Evolutionary conservation across 305 asterid species (phyloP), one percentile per base, ranked within the genome.

Genomic region (Withania somnifera): DNA sequence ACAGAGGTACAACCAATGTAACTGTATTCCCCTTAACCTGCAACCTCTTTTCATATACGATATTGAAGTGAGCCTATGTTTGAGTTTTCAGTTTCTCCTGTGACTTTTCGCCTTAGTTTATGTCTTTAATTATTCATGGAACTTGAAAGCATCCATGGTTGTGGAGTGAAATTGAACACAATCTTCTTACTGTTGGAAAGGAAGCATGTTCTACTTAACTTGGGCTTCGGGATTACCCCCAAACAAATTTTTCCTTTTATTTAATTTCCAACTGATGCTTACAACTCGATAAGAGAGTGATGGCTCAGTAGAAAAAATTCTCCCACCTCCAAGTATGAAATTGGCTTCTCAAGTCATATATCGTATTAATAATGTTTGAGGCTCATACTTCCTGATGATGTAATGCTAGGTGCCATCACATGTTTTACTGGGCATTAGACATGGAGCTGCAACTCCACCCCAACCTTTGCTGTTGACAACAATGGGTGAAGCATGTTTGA

Each of bases 401-500:
- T 68, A 53, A 15, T 63, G 78, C 32, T 88, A 95, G 99, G 98
- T 92, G 79, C 97, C 97, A 75, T 95, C 99, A 19, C 83, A 89
- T 58, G 90, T 88, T 77, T 66, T 95, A 75, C 82, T 95, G 82
- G 98, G 97, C 4, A 86, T 95, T 83, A 88, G 91, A 78, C 91
- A 85, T 64, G 97, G 91, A 51, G 83, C 88, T 57, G 86, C 84
- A 28, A 87, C 84, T 83, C 78, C 88, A 13, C 67, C 42, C 32
- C 90, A 89, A 85, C 91, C 95, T 51, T 63, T 90, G 85, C 58
- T 87, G 83, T 82, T 93, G 89, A 90, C 93, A 78, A 93, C 98
- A 6, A 87, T 86, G 90, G 98, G 98, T 19, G 99, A 95, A 91
- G 98, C 98, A 76, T 95, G 99, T 91, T 81, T 91, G 88, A 89